Evolutionary conservation across 768 basidiomycete species (phyloP).

Genomic region (Boletus barrowsii): DNA sequence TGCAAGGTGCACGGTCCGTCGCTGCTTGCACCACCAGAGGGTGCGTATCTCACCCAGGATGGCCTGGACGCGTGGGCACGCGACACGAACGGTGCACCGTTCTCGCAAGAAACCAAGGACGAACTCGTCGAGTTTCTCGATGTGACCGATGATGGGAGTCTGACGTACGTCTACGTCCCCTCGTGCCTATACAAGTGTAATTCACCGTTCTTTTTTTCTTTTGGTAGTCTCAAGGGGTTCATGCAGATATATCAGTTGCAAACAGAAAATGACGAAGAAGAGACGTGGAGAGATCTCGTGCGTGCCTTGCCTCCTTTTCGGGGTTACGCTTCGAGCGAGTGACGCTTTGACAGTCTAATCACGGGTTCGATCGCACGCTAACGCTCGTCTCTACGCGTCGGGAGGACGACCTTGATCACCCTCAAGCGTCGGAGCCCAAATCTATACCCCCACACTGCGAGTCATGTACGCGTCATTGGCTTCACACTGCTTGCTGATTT

Average conservation of each 20-base stretch:
- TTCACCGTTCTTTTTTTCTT: neutral
- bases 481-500: neutral
- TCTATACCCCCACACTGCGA: slow-evolving; percentile 13
- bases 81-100: slow-evolving; percentile 82
- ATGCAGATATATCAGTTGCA: slow-evolving; percentile 83
- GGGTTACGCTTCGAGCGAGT: slow-evolving; percentile 2
- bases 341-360: slow-evolving; percentile 49
- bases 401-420: slow-evolving; percentile 42
- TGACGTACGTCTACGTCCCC: slow-evolving; percentile 54
- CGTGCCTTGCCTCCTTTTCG: slow-evolving; percentile 22
- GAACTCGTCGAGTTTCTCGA: slow-evolving; percentile 77
- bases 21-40: slow-evolving; percentile 45
- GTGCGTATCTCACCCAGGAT: slow-evolving; percentile 55
- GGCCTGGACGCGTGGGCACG: slow-evolving; percentile 73
- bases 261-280: slow-evolving; percentile 78
- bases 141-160: slow-evolving; percentile 62
- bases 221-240: slow-evolving; percentile 73
- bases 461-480: slow-evolving; percentile 14
- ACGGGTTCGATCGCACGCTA: slow-evolving; percentile 72
- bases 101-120: slow-evolving; percentile 71
- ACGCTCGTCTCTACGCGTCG: slow-evolving; percentile 55
- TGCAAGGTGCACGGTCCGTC: slow-evolving; percentile 21
- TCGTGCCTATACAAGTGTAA: neutral
- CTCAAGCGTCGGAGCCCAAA: slow-evolving; percentile 7
- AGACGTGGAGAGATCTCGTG: slow-evolving; percentile 82